Evolutionary conservation across 768 basidiomycete species (phyloP), one percentile per base, ranked within the genome.

Genomic region (Serendipita vermifera): DNA sequence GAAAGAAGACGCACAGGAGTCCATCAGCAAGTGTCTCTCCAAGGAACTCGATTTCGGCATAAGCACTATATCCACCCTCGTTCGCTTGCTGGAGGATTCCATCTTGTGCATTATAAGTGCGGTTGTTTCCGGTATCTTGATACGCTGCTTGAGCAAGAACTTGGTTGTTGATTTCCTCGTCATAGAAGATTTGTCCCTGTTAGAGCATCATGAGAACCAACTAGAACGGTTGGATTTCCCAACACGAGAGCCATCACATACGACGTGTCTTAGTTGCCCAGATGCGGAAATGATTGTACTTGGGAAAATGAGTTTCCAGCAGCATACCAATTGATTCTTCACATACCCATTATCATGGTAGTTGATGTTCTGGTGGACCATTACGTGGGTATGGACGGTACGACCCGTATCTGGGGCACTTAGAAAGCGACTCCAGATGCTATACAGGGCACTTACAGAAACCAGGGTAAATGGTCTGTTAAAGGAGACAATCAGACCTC

Each of bases 101-200:
- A 55, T 72, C 71, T 3, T 68, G 62, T 15, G 38, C 57, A 58
- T 72, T 70, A 48, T 61, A 39, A 2, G 66, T 66, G 26, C 68
- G 58, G 2, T 46, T 55, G 22, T 68, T 61, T 2, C 54, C 66
- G 56, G 64, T 69, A 46, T 55, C 57, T 46, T 55, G 63, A 59
- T 71, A 71, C 22, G 65, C 62, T 7, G 59, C 33, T 3, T 60
- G 62, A 5, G 60, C 61, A 55, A 62, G 63, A 27, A 71, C 66
- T 33, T 59, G 53, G 38, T 65, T 61, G 54, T 66, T 68, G 62
- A 67, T 64, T 3, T 56, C 58, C 53, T 72, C 71, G 5, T 67
- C 66, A 63, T 72, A 73, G 66, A 71, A 74, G 15, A 73, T 59
- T 51, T 69, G 70, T 5, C 73, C 73, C 46, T 51, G 22, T 14